These are phyloP conservation scores for Vachellia collinsii DNA, from an alignment of 306 rosid genomes.

Conservation along the genomic window DNA sequence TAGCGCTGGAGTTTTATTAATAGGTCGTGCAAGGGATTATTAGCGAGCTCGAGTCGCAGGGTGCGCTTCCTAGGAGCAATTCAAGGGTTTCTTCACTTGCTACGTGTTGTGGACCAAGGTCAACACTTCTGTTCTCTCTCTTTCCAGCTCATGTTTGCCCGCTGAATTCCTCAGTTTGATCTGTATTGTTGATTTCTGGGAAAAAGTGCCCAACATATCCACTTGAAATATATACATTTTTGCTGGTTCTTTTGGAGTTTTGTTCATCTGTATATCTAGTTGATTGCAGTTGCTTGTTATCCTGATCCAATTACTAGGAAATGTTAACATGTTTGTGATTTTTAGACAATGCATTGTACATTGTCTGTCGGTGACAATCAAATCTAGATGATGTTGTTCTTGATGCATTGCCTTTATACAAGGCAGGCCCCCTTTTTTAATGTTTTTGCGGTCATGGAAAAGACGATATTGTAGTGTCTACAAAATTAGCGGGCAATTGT, in stretches of 20 bases:
- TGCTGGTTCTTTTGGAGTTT: too few relatives aligned
- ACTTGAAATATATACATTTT: too few relatives aligned
- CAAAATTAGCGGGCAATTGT: slow-evolving; percentile 18
- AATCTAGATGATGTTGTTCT: background rate
- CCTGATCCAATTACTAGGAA: background rate
- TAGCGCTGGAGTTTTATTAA: slow-evolving; percentile 31
- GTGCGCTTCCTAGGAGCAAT: slow-evolving; percentile 95
- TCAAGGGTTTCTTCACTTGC: slow-evolving; percentile 98
- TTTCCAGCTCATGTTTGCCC: background rate
- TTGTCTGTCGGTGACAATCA: slow-evolving; percentile 14
- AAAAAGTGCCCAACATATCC: background rate
- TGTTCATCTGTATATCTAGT: too few relatives aligned
- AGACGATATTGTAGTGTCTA: background rate
- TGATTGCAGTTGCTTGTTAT: too few relatives aligned
- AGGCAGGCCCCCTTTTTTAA: background rate
- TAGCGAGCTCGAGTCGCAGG: slow-evolving; percentile 97
- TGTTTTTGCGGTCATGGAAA: slow-evolving; percentile 28
- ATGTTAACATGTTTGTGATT: slow-evolving; percentile 13
- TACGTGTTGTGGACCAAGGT: slow-evolving; percentile 98
- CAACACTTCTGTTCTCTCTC: background rate
- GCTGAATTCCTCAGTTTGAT: slow-evolving; percentile 5
- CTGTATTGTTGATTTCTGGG: slow-evolving; percentile 20
- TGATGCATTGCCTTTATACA: background rate
- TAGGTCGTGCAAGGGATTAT: slow-evolving; percentile 97
- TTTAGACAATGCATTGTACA: background rate